Evolutionary conservation across 257 asterid genomes (phyloP).

Genomic region (Nicotiana undulata): DNA sequence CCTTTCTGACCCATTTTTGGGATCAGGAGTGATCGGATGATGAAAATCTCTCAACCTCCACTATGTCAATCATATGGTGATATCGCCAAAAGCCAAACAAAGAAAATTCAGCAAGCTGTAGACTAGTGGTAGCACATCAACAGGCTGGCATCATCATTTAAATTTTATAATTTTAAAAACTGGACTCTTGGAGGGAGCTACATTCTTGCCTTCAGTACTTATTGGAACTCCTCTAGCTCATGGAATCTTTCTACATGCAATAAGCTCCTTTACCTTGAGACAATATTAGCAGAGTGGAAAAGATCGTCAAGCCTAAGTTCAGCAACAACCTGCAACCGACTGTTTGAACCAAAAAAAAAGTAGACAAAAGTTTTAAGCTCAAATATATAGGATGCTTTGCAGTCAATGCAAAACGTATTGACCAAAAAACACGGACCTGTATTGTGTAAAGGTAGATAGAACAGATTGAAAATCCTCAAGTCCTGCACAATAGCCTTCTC

Average conservation of each 20-base stretch:
- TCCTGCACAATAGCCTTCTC: slow-evolving; percentile 54
- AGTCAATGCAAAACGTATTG: background rate
- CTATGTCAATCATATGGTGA: too few species aligned
- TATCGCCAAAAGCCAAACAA: too few species aligned
- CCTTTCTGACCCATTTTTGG: too few species aligned
- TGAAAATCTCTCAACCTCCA: too few species aligned
- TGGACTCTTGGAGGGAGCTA: too few species aligned
- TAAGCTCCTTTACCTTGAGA: slow-evolving; percentile 50
- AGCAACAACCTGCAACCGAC: slow-evolving; percentile 74
- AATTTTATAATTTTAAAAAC: too few species aligned
- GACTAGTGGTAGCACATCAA: too few species aligned
- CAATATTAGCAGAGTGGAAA: slow-evolving; percentile 77
- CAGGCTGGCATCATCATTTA: too few species aligned
- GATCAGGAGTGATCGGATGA: too few species aligned
- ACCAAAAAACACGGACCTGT: slow-evolving; percentile 37
- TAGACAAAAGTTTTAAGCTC: slow-evolving; percentile 10
- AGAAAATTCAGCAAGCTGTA: too few species aligned
- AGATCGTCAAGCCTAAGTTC: slow-evolving; percentile 80
- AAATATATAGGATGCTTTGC: background rate
- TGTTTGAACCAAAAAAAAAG: slow-evolving; percentile 14
- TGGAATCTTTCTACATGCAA: background rate
- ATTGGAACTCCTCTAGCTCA: too few species aligned
- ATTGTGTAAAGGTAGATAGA: slow-evolving; percentile 62
- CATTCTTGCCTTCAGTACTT: too few species aligned
- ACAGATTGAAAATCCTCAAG: slow-evolving; percentile 70